Evolutionary conservation across 108 stramenopile genomes (phyloP).

Genomic region (Cylindrotheca closterium): DNA sequence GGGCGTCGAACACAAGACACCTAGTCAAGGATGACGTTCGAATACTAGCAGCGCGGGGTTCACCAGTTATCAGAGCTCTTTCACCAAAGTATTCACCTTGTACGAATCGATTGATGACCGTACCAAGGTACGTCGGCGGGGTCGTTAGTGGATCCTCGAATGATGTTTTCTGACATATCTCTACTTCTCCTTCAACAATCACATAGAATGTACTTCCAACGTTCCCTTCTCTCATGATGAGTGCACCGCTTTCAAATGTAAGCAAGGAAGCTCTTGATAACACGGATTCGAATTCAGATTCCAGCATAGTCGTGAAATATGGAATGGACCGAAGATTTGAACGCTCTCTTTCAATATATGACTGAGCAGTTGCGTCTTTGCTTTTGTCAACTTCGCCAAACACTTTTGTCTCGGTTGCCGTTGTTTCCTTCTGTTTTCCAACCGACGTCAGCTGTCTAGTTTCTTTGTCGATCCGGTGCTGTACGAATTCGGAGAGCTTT

Average conservation of each 20-base stretch:
- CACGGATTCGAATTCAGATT: slow-evolving; percentile 66
- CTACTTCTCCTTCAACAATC: slow-evolving; percentile 78
- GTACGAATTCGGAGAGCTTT: slow-evolving; percentile 65
- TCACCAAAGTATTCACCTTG: slow-evolving; percentile 86
- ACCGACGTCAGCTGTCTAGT: slow-evolving; percentile 19
- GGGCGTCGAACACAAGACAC: slow-evolving; percentile 68
- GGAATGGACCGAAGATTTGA: slow-evolving; percentile 46
- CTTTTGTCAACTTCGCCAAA: not conserved
- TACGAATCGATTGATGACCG: slow-evolving; percentile 70
- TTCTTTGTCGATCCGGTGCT: slow-evolving; percentile 57
- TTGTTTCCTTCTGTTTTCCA: not conserved
- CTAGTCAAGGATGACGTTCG: slow-evolving; percentile 61
- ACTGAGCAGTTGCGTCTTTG: not conserved
- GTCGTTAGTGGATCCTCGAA: slow-evolving; percentile 83
- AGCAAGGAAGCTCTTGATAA: slow-evolving; percentile 64
- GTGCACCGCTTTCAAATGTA: slow-evolving; percentile 69
- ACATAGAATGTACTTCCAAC: slow-evolving; percentile 80
- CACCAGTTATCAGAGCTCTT: slow-evolving; percentile 85
- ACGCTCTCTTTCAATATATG: not conserved
- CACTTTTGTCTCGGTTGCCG: not conserved
- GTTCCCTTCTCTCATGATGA: slow-evolving; percentile 83
- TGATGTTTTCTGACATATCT: slow-evolving; percentile 74
- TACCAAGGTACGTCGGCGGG: slow-evolving; percentile 64
- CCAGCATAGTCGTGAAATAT: slow-evolving; percentile 56
- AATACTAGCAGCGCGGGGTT: slow-evolving; percentile 88